These are phyloP conservation scores for Kentomonas sorsogonicus DNA, from an alignment of 208 protist species.

Conservation along the genomic window DNA sequence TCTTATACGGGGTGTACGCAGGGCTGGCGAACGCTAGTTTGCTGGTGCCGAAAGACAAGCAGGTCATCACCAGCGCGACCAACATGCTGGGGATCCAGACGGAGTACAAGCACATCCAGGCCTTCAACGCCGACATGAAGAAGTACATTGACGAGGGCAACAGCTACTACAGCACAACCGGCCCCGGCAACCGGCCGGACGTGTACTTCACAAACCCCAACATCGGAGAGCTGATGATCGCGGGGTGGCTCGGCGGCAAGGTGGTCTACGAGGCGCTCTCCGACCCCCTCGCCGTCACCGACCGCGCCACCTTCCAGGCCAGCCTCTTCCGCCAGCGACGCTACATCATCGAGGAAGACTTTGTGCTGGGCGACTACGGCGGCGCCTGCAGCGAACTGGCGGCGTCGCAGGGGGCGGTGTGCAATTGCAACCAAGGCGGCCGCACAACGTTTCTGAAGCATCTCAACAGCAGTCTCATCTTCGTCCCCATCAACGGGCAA, in stretches of 20 bases:
- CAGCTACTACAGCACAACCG: slow-evolving; percentile 18
- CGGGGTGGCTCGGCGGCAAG: slow-evolving; percentile 34
- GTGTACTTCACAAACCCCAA: slow-evolving; percentile 6
- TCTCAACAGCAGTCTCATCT: background rate
- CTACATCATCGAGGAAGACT: slow-evolving; percentile 44
- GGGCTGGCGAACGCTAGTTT: slow-evolving; percentile 2
- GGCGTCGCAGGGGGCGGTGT: slow-evolving; percentile 22
- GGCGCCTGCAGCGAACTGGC: slow-evolving; percentile 10
- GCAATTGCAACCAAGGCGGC: slow-evolving; percentile 42
- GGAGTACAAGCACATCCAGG: slow-evolving; percentile 16
- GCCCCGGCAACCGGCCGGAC: slow-evolving; percentile 3
- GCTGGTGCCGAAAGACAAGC: slow-evolving; percentile 19
- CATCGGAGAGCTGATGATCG: slow-evolving; percentile 26
- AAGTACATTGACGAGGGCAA: slow-evolving; percentile 26
- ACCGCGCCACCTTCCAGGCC: slow-evolving; percentile 13
- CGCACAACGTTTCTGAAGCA: slow-evolving; percentile 18
- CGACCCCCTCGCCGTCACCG: slow-evolving; percentile 2
- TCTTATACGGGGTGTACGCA: slow-evolving; percentile 17
- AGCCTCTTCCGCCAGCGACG: slow-evolving; percentile 39
- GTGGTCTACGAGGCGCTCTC: slow-evolving; percentile 18
- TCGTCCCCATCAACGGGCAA: background rate
- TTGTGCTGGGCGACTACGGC: slow-evolving; percentile 55
- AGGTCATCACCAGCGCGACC: slow-evolving; percentile 30
- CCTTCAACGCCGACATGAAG: slow-evolving; percentile 31
- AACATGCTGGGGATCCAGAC: slow-evolving; percentile 25